These are phyloP conservation scores for Lactifluus volemus DNA, from an alignment of 768 basidiomycete genomes.

Conservation along the genomic window DNA sequence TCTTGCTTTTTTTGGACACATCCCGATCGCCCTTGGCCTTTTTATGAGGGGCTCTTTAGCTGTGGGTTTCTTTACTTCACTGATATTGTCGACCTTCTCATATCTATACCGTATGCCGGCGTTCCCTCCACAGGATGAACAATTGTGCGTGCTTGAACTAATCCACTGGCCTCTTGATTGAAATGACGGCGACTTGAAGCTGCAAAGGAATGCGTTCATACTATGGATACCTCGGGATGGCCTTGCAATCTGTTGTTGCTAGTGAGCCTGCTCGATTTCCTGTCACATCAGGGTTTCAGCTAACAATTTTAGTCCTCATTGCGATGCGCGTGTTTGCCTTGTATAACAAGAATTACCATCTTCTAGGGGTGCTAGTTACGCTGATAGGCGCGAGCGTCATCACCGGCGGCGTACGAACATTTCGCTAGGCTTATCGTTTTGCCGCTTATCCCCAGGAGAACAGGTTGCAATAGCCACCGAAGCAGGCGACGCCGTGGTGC, in stretches of 20 bases:
- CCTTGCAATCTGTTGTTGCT: background rate
- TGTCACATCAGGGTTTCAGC: background rate
- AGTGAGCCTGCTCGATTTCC: background rate
- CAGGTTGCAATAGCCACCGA: background rate
- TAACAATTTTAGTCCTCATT: background rate
- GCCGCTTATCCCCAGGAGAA: background rate
- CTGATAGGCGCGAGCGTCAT: background rate
- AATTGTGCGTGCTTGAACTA: background rate
- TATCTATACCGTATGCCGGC: background rate
- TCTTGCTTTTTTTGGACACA: constrained; percentile 12
- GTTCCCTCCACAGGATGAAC: background rate
- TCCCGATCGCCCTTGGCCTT: constrained; percentile 7
- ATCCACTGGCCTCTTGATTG: background rate
- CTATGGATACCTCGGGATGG: background rate
- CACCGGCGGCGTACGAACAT: background rate
- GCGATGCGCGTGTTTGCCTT: background rate
- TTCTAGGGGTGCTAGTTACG: background rate
- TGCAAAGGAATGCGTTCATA: background rate
- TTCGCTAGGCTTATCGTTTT: background rate
- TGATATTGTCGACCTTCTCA: background rate
- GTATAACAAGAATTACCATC: background rate
- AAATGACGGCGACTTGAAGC: background rate
- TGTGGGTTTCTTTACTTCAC: background rate
- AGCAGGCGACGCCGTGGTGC: background rate
- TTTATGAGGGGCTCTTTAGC: background rate